Evolutionary conservation across 1,139 yeast genomes (phyloP).

Genomic region (Hemisphaericaspora xylanilytica): DNA sequence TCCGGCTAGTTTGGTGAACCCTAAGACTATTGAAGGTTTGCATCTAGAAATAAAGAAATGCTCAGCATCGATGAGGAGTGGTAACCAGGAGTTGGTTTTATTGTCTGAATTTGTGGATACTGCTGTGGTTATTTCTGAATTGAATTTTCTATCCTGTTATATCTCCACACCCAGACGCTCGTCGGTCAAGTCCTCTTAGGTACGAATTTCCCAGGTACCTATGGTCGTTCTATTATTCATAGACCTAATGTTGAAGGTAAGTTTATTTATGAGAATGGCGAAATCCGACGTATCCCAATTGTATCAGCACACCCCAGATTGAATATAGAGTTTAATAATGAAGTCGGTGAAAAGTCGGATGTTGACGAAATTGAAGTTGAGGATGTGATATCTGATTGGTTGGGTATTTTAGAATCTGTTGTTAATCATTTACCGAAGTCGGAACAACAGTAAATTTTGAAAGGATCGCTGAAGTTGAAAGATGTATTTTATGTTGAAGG

Average conservation of each 20-base stretch:
- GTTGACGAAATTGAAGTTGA: too few relatives aligned
- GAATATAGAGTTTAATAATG: too few relatives aligned
- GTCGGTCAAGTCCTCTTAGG: not conserved
- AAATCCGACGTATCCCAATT: not conserved
- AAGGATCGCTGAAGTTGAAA: too few relatives aligned
- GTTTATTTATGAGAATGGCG: not conserved
- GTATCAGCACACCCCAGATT: not conserved
- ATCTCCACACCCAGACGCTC: not conserved
- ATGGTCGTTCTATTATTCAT: not conserved
- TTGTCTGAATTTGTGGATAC: not conserved
- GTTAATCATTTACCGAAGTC: too few relatives aligned
- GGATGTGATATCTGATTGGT: too few relatives aligned
- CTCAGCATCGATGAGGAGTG: not conserved
- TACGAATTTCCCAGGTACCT: not conserved
- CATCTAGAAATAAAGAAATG: not conserved
- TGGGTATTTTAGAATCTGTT: too few relatives aligned
- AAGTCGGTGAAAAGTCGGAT: too few relatives aligned
- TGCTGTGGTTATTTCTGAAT: not conserved
- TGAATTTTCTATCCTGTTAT: not conserved
- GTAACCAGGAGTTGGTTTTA: not conserved
- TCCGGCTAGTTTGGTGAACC: not conserved
- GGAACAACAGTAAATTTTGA: too few relatives aligned
- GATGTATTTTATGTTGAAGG: slow-evolving; percentile 1
- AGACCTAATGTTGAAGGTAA: not conserved
- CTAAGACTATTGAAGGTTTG: not conserved